Evolutionary conservation across 306 rosid genomes (phyloP), one percentile per base, ranked within the genome.

Genomic region (Comarum palustre): DNA sequence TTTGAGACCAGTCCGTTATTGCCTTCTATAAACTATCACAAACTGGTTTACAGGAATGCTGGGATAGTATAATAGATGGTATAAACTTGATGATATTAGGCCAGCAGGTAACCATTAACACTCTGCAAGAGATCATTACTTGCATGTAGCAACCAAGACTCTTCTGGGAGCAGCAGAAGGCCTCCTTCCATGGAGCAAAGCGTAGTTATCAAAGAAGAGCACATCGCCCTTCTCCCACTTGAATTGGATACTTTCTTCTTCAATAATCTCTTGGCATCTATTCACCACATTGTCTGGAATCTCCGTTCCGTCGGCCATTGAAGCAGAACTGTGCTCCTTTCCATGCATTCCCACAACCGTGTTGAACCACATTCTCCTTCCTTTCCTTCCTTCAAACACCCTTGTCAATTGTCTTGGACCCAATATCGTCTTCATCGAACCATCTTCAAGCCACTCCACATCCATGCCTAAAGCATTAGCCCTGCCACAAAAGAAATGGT

Each of bases 231-330:
- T 90, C 83, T 88, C 82, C 96, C 94, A 92, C 62, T 88, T 87
- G 78, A 90, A 92, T n/a, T 92, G 90, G 51, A 90, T 90, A 83
- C 96, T 90, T 73, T 92, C 97, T 74, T 92, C 97, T 84, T 92
- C 97, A 57, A 92, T 90, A 34, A 88, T 92, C 82, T 90, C 78
- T 78, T 64, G 92, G 75, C 97, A 86, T 68, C 97, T 86, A 69
- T 88, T 90, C 66, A 88, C 96, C 16, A 90, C 76, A 29, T 86
- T 20, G 19, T 69, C 72, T 42, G 92, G 80, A 72, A 92, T 88
- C 73, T 86, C 89, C 6, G 88, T 84, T 62, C 94, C 96, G 46
- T 92, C 90, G 0, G 88, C 97, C 90, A 92, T 85, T n/a, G 27
- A 64, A 12, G 93, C 92, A 0, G 97, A 86, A 86, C 97, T 92